These are phyloP conservation scores for Flaveria sonorensis DNA, from an alignment of 129 eudicot genomes.

Conservation along the genomic window DNA sequence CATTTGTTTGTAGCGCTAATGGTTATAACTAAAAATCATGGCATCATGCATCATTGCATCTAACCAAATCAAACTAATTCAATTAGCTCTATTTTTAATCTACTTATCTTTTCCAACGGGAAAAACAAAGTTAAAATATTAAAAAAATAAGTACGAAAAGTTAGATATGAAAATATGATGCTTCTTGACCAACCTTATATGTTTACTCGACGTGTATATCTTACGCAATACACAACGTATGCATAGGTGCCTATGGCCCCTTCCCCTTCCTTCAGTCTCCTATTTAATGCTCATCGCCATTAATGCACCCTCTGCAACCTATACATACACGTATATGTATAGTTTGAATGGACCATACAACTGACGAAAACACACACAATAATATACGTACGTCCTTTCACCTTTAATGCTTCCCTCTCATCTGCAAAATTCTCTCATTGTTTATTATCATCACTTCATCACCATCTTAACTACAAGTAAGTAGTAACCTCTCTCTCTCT, in stretches of 20 bases:
- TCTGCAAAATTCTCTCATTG: constrained; percentile 28
- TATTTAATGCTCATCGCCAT: constrained; percentile 35
- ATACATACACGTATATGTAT: constrained; percentile 1
- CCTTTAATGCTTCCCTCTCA: constrained; percentile 24
- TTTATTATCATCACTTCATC: constrained; percentile 12
- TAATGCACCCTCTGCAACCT: constrained; percentile 40
- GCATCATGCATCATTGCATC: too few relatives aligned
- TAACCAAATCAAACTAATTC: too few relatives aligned
- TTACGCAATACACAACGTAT: constrained; percentile 14
- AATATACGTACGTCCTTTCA: constrained; percentile 22
- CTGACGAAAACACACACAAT: constrained; percentile 7
- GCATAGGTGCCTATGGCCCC: constrained; percentile 34
- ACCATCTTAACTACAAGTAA: constrained; percentile 32
- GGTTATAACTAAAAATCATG: too few relatives aligned
- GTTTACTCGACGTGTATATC: not conserved
- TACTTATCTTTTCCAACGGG: too few relatives aligned
- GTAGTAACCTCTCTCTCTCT: not conserved
- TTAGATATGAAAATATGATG: too few relatives aligned
- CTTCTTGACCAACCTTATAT: not conserved
- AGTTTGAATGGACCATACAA: constrained; percentile 38
- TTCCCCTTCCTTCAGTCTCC: constrained; percentile 21
- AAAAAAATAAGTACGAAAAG: not conserved
- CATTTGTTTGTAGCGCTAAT: too few relatives aligned
- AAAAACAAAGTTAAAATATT: too few relatives aligned
- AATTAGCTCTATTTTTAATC: too few relatives aligned